These are phyloP conservation scores for Hypoxylon sp. DNA, from an alignment of 2,329 filamentous ascomycete genomes.

Conservation along the genomic window DNA sequence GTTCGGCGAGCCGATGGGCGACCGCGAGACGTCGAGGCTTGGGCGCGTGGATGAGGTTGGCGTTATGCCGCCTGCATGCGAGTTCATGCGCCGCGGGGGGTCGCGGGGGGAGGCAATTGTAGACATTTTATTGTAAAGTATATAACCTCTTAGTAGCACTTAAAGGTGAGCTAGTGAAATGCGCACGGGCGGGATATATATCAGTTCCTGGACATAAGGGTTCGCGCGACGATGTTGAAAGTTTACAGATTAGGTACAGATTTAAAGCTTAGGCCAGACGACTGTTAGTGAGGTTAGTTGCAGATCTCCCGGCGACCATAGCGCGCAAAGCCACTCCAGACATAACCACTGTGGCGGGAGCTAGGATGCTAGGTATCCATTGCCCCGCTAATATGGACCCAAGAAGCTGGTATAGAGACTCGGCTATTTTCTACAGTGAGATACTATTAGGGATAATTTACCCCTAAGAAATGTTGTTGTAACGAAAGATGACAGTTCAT, in stretches of 20 bases:
- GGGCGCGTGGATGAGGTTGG: slow-evolving; percentile 83
- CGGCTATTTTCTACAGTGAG: neutral
- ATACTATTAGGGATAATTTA: neutral
- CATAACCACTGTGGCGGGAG: slow-evolving; percentile 41
- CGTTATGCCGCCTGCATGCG: slow-evolving; percentile 65
- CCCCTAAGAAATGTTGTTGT: neutral
- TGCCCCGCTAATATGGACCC: slow-evolving; percentile 17
- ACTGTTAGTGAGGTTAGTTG: slow-evolving; percentile 35
- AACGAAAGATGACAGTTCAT: slow-evolving; percentile 18
- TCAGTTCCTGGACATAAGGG: slow-evolving; percentile 3
- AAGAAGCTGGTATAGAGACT: slow-evolving; percentile 1
- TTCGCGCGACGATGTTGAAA: slow-evolving; percentile 16
- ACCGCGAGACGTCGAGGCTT: slow-evolving; percentile 77
- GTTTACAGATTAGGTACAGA: slow-evolving; percentile 28
- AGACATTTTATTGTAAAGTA: slow-evolving; percentile 64
- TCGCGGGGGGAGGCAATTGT: slow-evolving; percentile 76
- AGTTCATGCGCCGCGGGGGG: slow-evolving; percentile 69
- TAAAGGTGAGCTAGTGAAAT: neutral
- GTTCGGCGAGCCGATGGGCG: slow-evolving; percentile 70
- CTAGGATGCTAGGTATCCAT: slow-evolving; percentile 7
- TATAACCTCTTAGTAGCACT: neutral
- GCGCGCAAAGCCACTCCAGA: slow-evolving; percentile 47
- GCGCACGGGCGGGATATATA: neutral
- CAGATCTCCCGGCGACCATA: slow-evolving; percentile 39
- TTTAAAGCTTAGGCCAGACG: neutral